Evolutionary conservation across 179 eudicot genomes (phyloP).

Genomic region (Nepenthes alata): DNA sequence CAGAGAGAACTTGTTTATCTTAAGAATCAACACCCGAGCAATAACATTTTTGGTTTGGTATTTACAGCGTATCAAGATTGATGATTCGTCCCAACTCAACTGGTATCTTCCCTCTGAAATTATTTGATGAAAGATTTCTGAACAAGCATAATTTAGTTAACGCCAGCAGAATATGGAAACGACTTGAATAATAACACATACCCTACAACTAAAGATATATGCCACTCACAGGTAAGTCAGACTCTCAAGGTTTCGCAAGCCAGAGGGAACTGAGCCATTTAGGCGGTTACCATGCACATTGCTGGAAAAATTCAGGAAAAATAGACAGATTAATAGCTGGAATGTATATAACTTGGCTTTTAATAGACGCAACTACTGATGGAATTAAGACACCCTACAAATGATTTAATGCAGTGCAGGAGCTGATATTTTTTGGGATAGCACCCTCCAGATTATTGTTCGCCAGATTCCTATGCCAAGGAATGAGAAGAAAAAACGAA

Average conservation of each 20-base stretch:
- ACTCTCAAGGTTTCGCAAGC: slow-evolving; percentile 45
- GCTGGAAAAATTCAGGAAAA: slow-evolving; percentile 10
- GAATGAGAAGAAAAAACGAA: not conserved
- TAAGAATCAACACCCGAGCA: slow-evolving; percentile 34
- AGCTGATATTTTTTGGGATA: slow-evolving; percentile 52
- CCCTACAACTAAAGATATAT: not conserved
- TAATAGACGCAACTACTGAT: not conserved
- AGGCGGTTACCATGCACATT: slow-evolving; percentile 50
- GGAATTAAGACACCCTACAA: slow-evolving; percentile 23
- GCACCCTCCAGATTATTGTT: slow-evolving; percentile 53
- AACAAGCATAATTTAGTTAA: not conserved
- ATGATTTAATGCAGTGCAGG: slow-evolving; percentile 52
- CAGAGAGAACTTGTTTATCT: slow-evolving; percentile 12
- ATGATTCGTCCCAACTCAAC: slow-evolving; percentile 43
- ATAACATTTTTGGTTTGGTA: slow-evolving; percentile 4
- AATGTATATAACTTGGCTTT: not conserved
- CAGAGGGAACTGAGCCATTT: slow-evolving; percentile 47
- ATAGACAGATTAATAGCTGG: not conserved
- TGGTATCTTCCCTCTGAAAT: slow-evolving; percentile 43
- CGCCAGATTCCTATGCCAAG: slow-evolving; percentile 36
- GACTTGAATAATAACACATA: not conserved
- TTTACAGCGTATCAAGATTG: slow-evolving; percentile 51
- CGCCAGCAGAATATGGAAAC: not conserved
- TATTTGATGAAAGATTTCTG: slow-evolving; percentile 54
- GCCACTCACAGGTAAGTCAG: slow-evolving; percentile 49